Conservation (phyloP, 179 eudicot species). For the Patellifolia procumbens region DNA sequence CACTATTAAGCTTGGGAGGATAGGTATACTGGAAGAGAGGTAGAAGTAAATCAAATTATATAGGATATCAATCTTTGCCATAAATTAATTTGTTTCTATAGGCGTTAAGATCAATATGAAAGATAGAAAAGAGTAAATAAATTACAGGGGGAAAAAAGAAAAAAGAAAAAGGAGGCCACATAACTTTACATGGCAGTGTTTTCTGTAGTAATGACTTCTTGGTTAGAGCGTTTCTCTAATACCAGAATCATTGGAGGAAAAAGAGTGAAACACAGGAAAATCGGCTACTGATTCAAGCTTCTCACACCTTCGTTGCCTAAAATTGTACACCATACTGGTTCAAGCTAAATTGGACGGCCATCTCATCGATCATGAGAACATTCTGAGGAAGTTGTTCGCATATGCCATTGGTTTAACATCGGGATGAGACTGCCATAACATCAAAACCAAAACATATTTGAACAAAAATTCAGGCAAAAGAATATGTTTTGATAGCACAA, state of each 20-base stretch:
- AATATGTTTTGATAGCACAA: too few species aligned
- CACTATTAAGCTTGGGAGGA: too few species aligned
- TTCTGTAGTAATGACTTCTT: not conserved
- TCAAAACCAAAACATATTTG: not conserved
- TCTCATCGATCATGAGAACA: constrained; percentile 55
- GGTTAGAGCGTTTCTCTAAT: constrained; percentile 12
- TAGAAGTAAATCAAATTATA: too few species aligned
- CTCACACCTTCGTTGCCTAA: constrained; percentile 18
- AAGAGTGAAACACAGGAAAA: constrained; percentile 8
- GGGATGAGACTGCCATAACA: constrained; percentile 88
- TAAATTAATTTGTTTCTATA: not conserved
- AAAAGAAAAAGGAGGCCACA: constrained; percentile 25
- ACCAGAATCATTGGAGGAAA: constrained; percentile 13
- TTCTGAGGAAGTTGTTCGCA: constrained; percentile 89
- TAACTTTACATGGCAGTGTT: constrained; percentile 34
- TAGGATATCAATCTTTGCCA: not conserved
- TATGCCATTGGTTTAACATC: constrained; percentile 97
- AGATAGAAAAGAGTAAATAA: constrained; percentile 16
- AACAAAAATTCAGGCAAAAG: not conserved
- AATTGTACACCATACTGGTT: constrained; percentile 14
- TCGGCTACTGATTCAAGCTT: not conserved
- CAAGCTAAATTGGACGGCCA: not conserved
- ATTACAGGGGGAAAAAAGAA: too few species aligned
- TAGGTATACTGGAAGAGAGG: too few species aligned
- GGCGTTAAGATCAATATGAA: constrained; percentile 10